Evolutionary conservation across 139 green algal genomes (phyloP).

Genomic region (Chlorella vulgaris): DNA sequence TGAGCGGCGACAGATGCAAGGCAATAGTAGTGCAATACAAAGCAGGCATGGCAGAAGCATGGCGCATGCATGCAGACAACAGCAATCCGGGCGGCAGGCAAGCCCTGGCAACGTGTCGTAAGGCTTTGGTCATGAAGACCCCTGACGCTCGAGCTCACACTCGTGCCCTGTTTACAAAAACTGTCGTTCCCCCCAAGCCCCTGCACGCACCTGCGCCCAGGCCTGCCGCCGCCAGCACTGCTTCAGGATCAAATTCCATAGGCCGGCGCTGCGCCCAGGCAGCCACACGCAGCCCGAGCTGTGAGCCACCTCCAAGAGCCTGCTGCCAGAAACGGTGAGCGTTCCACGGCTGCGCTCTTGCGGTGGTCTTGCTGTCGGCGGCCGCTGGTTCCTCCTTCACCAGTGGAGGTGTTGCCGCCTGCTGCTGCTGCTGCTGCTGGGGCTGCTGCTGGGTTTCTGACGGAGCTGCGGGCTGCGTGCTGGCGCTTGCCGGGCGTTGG

Average conservation of each 20-base stretch:
- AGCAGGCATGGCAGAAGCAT: too few species aligned
- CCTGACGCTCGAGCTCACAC: too few species aligned
- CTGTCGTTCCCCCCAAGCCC: too few species aligned
- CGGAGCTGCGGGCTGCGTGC: background rate
- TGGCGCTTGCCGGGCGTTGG: too few species aligned
- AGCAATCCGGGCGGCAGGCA: too few species aligned
- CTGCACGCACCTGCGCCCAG: constrained; percentile 58
- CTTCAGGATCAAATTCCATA: constrained; percentile 57
- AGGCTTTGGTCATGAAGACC: too few species aligned
- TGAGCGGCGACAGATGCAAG: background rate
- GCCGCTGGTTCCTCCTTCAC: too few species aligned
- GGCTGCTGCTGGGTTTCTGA: background rate
- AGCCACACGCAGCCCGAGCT: background rate
- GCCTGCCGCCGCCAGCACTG: constrained; percentile 49
- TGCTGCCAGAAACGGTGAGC: constrained; percentile 1
- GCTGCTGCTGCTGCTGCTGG: background rate
- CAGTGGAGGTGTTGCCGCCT: constrained; percentile 37
- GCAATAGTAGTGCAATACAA: too few species aligned
- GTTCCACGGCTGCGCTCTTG: background rate
- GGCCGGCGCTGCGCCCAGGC: constrained; percentile 33
- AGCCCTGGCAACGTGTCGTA: too few species aligned
- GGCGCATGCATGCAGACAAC: too few species aligned
- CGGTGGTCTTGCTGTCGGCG: background rate
- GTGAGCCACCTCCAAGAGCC: background rate
- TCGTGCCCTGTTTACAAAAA: too few species aligned